phyloP scores from a whole-genome alignment of 1,139 yeast species.

The Geotrichum carabidarum region DNA sequence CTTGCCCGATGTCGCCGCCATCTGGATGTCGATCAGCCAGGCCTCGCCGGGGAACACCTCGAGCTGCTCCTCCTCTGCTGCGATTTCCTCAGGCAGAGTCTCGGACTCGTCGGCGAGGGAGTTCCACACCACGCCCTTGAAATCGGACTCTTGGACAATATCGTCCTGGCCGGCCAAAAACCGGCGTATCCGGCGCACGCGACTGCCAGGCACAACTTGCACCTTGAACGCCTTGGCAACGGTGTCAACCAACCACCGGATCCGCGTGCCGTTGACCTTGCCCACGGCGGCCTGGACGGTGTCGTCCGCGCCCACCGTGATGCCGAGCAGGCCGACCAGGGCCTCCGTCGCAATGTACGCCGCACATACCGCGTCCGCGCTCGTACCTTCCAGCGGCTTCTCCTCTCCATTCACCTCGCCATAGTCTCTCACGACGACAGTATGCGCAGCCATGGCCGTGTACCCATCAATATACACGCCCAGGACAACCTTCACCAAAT shows the following conservation, averaged over 20 bases:
- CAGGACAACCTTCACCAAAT: slow-evolving; percentile 69
- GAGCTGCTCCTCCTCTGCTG: slow-evolving; percentile 21
- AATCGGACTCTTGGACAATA: slow-evolving; percentile 83
- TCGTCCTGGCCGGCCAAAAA: slow-evolving; percentile 95
- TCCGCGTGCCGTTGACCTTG: slow-evolving; percentile 57
- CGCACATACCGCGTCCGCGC: slow-evolving; percentile 88
- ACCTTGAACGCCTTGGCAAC: slow-evolving; percentile 79
- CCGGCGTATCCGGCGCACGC: slow-evolving; percentile 84
- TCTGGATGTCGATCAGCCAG: slow-evolving; percentile 72
- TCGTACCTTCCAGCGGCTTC: slow-evolving; percentile 75
- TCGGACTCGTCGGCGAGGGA: slow-evolving; percentile 71
- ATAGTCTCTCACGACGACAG: slow-evolving; percentile 68
- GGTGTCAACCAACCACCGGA: slow-evolving; percentile 71
- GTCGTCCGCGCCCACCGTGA: slow-evolving; percentile 63
- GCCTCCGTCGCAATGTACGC: slow-evolving; percentile 85
- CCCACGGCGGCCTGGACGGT: slow-evolving; percentile 48
- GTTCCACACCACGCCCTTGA: slow-evolving; percentile 90
- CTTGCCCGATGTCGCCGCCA: slow-evolving; percentile 56
- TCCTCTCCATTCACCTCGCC: slow-evolving; percentile 43
- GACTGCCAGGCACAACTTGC: slow-evolving; percentile 84
- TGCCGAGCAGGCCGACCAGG: slow-evolving; percentile 66
- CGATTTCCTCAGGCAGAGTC: slow-evolving; percentile 39
- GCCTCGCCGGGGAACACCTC: slow-evolving; percentile 65
- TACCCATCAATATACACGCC: slow-evolving; percentile 86
- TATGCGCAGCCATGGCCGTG: slow-evolving; percentile 80